Base-by-base conservation (phyloP, 2,329 filamentous ascomycete genomes). In the Trichoderma semiorbis region DNA sequence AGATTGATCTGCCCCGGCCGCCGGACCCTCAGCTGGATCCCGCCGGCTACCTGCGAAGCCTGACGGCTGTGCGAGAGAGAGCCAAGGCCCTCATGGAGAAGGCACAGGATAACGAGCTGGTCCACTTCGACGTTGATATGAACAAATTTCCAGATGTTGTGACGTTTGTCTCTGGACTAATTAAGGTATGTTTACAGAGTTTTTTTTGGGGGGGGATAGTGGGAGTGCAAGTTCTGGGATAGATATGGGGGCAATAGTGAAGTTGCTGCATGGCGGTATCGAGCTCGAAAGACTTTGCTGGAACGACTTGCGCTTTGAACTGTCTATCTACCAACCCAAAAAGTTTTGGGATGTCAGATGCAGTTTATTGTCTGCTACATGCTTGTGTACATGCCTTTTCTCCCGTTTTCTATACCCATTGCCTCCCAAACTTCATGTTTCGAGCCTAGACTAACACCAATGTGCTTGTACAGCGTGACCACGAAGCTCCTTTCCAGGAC, bases 1-100 rank as follows among this genome's bases (percentile, higher is more conserved):
- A 94, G 81, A 87, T 97, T 77, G 89, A 94, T 74, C 88, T 98
- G 62, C 93, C 95, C 64, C 91, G 90, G 78, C 90, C 94, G 18
- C 95, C 95, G 32, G 95, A 98, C 82, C 95, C 95, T 77, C 88
- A 91, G 74, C 86, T 95, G 76, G 94, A 98, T 80, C 95, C 95
- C 24, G 93, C 92, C 28, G 95, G 91, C 73, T 98, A 98, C 82
- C 88, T 99, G 78, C 90, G 93, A 79, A 98, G 94, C 83, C 89
- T 98, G 78, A 90, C 93, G 78, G 90, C 96, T 32, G 94, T 99
- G 30, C 88, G 96, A 74, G 94, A 98, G 78, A 85, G 94, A 74
- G 92, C 89, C 78, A 88, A 84, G 77, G 84, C 95, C 75, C 86
- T 97, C 67, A 87, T 93, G 73, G 88, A 93, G 74, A 95, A 92